Conservation (phyloP, 2,329 filamentous ascomycete species). For the Phyllosticta citriasiana region DNA sequence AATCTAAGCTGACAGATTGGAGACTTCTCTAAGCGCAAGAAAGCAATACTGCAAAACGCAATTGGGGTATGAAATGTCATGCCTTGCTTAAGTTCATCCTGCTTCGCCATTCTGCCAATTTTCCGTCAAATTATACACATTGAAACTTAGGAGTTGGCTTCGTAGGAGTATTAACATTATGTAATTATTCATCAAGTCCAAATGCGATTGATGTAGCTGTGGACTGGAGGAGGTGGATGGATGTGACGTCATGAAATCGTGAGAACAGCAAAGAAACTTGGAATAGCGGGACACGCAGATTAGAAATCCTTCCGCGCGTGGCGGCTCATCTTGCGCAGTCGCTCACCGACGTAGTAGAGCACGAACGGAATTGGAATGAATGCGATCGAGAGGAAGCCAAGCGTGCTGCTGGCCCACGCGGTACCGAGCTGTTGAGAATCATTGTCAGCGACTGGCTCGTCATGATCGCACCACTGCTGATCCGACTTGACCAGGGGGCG, state of each 20-base stretch:
- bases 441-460: not conserved
- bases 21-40: not conserved
- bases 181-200: not conserved
- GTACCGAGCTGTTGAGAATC: constrained; percentile 27
- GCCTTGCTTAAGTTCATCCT: not conserved
- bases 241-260: not conserved
- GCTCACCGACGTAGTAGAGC: constrained; percentile 31
- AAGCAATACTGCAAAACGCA: not conserved
- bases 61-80: not conserved
- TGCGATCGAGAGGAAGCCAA: constrained; percentile 32
- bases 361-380: constrained; percentile 39
- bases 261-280: not conserved
- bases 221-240: not conserved
- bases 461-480: not conserved
- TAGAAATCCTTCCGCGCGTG: constrained; percentile 33
- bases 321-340: constrained; percentile 32
- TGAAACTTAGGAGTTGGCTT: not conserved
- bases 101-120: not conserved
- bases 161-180: not conserved
- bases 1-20: not conserved
- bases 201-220: not conserved
- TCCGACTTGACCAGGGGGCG: not conserved
- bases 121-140: not conserved
- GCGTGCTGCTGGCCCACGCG: constrained; percentile 30
- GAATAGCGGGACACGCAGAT: not conserved